phyloP scores from a whole-genome alignment of 352 stramenopile species.

The Peronosclerospora sorghi region DNA sequence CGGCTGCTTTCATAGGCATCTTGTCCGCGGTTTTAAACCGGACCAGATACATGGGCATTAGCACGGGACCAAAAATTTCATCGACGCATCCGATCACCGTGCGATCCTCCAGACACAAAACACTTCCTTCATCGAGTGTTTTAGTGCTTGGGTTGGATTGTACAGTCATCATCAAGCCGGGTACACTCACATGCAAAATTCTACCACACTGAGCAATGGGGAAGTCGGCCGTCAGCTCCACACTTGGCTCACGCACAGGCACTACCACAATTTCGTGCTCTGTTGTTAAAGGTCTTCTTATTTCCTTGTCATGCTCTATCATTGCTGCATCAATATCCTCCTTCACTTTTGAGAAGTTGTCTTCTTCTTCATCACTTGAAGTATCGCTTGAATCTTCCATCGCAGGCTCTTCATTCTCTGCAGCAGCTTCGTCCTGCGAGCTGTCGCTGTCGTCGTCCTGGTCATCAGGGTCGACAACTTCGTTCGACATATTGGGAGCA shows the following conservation, averaged over 20 bases:
- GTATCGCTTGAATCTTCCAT: slow-evolving; percentile 2
- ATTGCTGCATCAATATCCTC: slow-evolving; percentile 70
- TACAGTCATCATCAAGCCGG: slow-evolving; percentile 68
- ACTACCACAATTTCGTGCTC: slow-evolving; percentile 42
- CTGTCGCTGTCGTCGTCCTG: slow-evolving; percentile 17
- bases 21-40: slow-evolving; percentile 60
- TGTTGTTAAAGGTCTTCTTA: slow-evolving; percentile 33
- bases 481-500: neutral
- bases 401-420: neutral
- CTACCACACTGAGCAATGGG: slow-evolving; percentile 58
- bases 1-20: slow-evolving; percentile 37
- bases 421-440: slow-evolving; percentile 12
- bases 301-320: slow-evolving; percentile 57
- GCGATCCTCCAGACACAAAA: slow-evolving; percentile 70
- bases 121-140: slow-evolving; percentile 68
- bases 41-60: slow-evolving; percentile 83
- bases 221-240: slow-evolving; percentile 60
- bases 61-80: slow-evolving; percentile 74
- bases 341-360: slow-evolving; percentile 34
- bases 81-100: slow-evolving; percentile 72
- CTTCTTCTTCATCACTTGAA: slow-evolving; percentile 22
- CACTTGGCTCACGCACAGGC: slow-evolving; percentile 50
- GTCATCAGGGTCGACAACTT: slow-evolving; percentile 1
- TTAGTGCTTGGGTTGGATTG: slow-evolving; percentile 50
- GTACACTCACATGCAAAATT: slow-evolving; percentile 52